Base-by-base conservation (phyloP, 2,329 filamentous ascomycete species). In the Aspergillus sp. region DNA sequence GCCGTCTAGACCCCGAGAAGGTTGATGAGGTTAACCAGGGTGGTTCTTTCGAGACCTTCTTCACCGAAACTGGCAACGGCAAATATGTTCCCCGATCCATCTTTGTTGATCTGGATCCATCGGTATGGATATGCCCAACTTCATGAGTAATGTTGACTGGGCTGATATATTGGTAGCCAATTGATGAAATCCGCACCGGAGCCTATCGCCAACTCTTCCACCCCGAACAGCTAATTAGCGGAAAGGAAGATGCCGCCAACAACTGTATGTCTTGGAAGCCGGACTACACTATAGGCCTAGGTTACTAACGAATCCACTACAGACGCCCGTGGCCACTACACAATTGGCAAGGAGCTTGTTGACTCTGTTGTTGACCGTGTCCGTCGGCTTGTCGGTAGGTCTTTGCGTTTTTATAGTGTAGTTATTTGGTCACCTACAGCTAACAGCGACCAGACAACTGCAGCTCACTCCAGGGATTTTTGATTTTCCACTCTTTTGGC, bases 11-110 rank as follows among this genome's bases (percentile, higher is more conserved):
- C 70, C 79, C 83, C 15, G 81, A 85, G 50, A 79, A 80, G 43
- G 76, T 79, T 49, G 78, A 79, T 60, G 81, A 82, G 2, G 66
- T 82, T 52, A 79, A 78, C 58, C 80, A 83, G 59, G 76, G 77
- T 50, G 85, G 84, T 61, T 84, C 84, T 49, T 85, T 82, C 66
- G 84, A 87, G 66, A 88, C 85, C 60, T 88, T 88, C 76, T 88
- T 88, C 78, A 86, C 81, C 57, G 85, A 88, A 74, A 87, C 85
- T 37, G 77, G 80, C 64, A 80, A 71, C 67, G 85, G 85, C 66
- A 88, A 88, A 84, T 87, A 87, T 69, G 86, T 88, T 19, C 86
- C 86, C 59, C 83, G 86, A 59, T 87, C 85, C 57, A 86, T 88
- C 76, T 88, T 87, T 68, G 83, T 87, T 62, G 86, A 88, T 70